Percentiles rank a stretch among this genome's conserved stretches.
phyloP scores from a whole-genome alignment of 2,329 filamentous ascomycete species.

The Ascochyta lentis region DNA sequence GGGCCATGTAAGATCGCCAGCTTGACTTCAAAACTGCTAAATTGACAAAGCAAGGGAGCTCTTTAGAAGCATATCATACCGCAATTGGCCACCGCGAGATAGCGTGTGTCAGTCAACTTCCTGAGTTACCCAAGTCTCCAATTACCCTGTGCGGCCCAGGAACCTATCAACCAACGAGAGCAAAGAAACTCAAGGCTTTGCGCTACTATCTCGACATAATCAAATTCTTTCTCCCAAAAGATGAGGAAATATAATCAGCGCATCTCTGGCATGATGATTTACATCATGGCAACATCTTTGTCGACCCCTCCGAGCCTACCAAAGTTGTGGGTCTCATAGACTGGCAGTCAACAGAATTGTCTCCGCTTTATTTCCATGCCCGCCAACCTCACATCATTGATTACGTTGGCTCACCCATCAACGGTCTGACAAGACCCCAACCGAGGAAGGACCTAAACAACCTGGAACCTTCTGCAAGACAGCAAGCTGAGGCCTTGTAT shows the following conservation, averaged over 20 bases:
- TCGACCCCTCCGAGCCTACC: conserved; percentile 41
- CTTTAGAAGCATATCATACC: conserved; percentile 38
- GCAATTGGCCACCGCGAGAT: conserved; percentile 46
- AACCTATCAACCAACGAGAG: conserved; percentile 45
- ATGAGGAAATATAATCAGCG: conserved; percentile 29
- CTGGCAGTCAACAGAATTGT: conserved; percentile 44
- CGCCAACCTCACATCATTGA: conserved; percentile 44
- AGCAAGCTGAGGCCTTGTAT: conserved; percentile 34
- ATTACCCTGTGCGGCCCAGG: conserved; percentile 47
- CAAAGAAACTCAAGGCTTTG: conserved; percentile 43
- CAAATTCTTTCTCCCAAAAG: conserved; percentile 34
- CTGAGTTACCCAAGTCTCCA: conserved; percentile 40
- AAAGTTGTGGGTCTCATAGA: conserved; percentile 44
- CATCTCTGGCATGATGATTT: conserved; percentile 50
- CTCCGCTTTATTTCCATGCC: conserved; percentile 49
- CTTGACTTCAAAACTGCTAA: conserved; percentile 10
- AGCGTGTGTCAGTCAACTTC: conserved; percentile 36
- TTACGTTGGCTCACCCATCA: conserved; percentile 39
- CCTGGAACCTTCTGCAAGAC: conserved; percentile 28
- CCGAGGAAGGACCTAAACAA: conserved; percentile 29
- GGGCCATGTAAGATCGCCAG: conserved; percentile 46
- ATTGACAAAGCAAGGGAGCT: conserved; percentile 31
- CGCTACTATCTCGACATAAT: conserved; percentile 38
- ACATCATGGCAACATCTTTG: conserved; percentile 49
- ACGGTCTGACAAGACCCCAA: conserved; percentile 37